Evolutionary conservation across 2,329 filamentous ascomycete species (phyloP).

Genomic region (Fusarium xyrophilum): DNA sequence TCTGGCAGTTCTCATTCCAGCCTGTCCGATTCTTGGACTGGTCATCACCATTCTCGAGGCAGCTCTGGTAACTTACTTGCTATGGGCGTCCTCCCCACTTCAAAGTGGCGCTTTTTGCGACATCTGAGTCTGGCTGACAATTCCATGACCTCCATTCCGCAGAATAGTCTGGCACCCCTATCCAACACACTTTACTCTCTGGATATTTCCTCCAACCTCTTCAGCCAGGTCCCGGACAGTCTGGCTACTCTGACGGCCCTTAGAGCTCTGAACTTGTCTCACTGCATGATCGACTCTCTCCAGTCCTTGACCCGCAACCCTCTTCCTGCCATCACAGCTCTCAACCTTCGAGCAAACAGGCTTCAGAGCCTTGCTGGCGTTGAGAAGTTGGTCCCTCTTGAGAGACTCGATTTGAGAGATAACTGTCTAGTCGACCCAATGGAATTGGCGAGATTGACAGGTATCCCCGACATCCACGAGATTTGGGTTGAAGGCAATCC

Average conservation of each 20-base stretch:
- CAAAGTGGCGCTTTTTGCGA: slow-evolving; percentile 93
- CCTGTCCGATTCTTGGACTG: slow-evolving; percentile 68
- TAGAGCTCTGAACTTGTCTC: slow-evolving; percentile 90
- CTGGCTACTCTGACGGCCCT: slow-evolving; percentile 84
- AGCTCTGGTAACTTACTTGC: slow-evolving; percentile 81
- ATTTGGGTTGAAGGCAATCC: slow-evolving; percentile 93
- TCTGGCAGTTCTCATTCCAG: slow-evolving; percentile 93
- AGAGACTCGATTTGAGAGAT: slow-evolving; percentile 88
- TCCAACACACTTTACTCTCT: slow-evolving; percentile 89
- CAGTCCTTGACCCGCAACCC: slow-evolving; percentile 86
- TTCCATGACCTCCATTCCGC: slow-evolving; percentile 79
- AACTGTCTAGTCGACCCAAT: slow-evolving; percentile 90
- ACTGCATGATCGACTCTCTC: slow-evolving; percentile 97
- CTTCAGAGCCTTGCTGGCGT: slow-evolving; percentile 87
- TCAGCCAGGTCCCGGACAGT: slow-evolving; percentile 92
- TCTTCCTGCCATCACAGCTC: slow-evolving; percentile 88
- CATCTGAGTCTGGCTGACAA: slow-evolving; percentile 94
- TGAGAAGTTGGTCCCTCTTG: slow-evolving; percentile 85
- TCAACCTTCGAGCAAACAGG: slow-evolving; percentile 90
- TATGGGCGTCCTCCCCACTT: slow-evolving; percentile 75
- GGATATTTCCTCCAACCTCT: slow-evolving; percentile 90
- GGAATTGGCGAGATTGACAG: slow-evolving; percentile 86
- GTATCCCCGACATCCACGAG: slow-evolving; percentile 88
- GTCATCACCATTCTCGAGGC: slow-evolving; percentile 63
- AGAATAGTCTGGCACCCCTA: slow-evolving; percentile 78